These are phyloP conservation scores for Sechiopsis laciniata DNA, from an alignment of 306 rosid species.

Conservation along the genomic window DNA sequence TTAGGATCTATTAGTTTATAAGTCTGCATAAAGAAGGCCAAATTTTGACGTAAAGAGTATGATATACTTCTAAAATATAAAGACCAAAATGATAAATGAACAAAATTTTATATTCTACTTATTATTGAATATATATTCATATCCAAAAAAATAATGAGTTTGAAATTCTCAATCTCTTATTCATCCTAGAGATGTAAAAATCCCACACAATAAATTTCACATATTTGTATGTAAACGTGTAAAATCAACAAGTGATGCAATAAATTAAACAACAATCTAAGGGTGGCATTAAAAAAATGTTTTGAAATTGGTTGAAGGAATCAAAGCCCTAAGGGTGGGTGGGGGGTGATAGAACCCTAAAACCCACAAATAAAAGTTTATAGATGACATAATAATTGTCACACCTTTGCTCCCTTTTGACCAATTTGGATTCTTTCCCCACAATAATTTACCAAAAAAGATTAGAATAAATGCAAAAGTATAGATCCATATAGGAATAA, in stretches of 20 bases:
- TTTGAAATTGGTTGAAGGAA: too few relatives aligned
- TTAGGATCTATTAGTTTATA: too few relatives aligned
- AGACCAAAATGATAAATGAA: too few relatives aligned
- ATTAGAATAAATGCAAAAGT: constrained; percentile 21
- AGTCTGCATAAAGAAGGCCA: too few relatives aligned
- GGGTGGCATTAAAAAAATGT: too few relatives aligned
- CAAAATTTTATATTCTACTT: too few relatives aligned
- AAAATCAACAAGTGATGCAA: not conserved
- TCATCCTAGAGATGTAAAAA: not conserved
- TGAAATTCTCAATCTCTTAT: too few relatives aligned
- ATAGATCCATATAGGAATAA: constrained; percentile 13
- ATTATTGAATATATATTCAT: not conserved
- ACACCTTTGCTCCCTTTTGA: not conserved
- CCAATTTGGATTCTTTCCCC: constrained; percentile 15
- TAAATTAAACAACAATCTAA: not conserved
- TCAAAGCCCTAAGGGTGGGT: too few relatives aligned
- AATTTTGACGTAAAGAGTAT: too few relatives aligned
- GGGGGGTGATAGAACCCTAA: not conserved
- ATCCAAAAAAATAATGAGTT: too few relatives aligned
- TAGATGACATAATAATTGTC: constrained; percentile 13
- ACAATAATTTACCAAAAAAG: constrained; percentile 16
- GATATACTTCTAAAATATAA: too few relatives aligned
- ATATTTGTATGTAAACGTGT: constrained; percentile 1
- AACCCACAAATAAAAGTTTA: not conserved
- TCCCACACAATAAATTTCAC: not conserved